Base-by-base conservation (phyloP, 148 eudicot species). In the Nepenthes gracilis region DNA sequence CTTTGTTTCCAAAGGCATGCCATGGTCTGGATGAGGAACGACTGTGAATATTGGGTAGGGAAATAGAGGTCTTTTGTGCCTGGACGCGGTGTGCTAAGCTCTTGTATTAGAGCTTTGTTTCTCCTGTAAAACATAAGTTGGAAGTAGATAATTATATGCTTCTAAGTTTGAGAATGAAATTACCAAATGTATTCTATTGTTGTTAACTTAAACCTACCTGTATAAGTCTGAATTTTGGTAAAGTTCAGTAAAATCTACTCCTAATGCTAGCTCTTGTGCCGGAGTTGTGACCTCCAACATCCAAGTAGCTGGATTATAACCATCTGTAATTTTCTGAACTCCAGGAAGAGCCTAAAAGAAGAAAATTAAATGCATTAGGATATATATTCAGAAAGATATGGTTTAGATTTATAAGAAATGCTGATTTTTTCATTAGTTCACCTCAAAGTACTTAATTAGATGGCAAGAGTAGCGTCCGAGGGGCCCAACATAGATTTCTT, bases 181-280 rank as follows among this genome's bases (percentile, higher is more conserved):
- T 45, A 5, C 11, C 48, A 45, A 45, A 0, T 11, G 11, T 45
- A 11, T 45, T 45, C 11, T 45, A 45, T 45, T 45, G 48, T 11
- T 0, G 0, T 5, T 5, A 45, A 45, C 11, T 6, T 65, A 12
- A 23, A 23, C 23, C 23, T n/a, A 78, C 75, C 70, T 76, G 62
- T 72, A 72, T 10, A 57, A 50, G 12, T 75, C 80, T 33, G 80
- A 79, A 36, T 61, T 79, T 47, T 48, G 75, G 55, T 79, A 79
- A 1, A 70, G 68, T 66, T 8, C 60, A 43, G 75, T 58, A 54
- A 79, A 73, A 67, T 72, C 77, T 12, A 75, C 67, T 45, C 48
- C 67, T 5, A 64, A 33, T 4, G 67, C 55, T 9, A 55, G 50
- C 12, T 64, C 60, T 55, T 64, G 67, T 55, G 67, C 60, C 2